Evolutionary conservation across 2,329 filamentous ascomycete species (phyloP).

Genomic region (Pseudophaeomoniella oleicola): DNA sequence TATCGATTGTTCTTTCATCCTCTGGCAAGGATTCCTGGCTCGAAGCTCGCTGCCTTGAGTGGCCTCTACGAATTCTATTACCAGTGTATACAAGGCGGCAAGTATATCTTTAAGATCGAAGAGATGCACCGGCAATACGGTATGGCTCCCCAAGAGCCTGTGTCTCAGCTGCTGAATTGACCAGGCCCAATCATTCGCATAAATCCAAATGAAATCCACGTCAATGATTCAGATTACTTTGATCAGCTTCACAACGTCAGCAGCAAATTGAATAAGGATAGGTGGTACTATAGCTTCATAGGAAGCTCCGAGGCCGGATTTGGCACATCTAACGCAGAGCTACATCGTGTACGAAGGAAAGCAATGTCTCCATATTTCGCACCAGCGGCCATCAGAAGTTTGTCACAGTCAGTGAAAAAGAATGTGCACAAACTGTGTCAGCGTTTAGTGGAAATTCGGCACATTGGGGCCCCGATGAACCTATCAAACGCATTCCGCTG

Average conservation of each 20-base stretch:
- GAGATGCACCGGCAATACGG: constrained; percentile 21
- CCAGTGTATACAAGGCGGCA: constrained; percentile 15
- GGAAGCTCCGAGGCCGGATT: no score
- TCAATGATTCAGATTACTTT: constrained; percentile 19
- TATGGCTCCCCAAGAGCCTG: constrained; percentile 6
- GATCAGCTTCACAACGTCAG: constrained; percentile 17
- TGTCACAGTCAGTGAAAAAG: no score
- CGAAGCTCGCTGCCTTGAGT: constrained; percentile 16
- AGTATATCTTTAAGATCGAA: constrained; percentile 19
- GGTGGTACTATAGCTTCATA: constrained; percentile 11
- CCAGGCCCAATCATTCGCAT: constrained; percentile 22
- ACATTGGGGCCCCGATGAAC: no score
- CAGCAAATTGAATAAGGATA: constrained; percentile 9
- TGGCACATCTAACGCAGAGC: constrained; percentile 15
- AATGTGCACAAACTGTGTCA: no score
- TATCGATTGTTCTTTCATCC: constrained; percentile 18
- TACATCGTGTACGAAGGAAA: constrained; percentile 17
- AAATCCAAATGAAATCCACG: constrained; percentile 21
- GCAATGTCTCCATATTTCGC: constrained; percentile 22
- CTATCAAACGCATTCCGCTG: no score
- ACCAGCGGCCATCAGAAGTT: no score
- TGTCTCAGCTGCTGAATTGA: not conserved
- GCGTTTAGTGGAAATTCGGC: no score
- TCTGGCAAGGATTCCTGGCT: constrained; percentile 20
- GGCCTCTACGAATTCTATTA: constrained; percentile 17